Base-by-base conservation (phyloP, 2,329 filamentous ascomycete species). In the Stagonosporopsis cucurbitacearum region DNA sequence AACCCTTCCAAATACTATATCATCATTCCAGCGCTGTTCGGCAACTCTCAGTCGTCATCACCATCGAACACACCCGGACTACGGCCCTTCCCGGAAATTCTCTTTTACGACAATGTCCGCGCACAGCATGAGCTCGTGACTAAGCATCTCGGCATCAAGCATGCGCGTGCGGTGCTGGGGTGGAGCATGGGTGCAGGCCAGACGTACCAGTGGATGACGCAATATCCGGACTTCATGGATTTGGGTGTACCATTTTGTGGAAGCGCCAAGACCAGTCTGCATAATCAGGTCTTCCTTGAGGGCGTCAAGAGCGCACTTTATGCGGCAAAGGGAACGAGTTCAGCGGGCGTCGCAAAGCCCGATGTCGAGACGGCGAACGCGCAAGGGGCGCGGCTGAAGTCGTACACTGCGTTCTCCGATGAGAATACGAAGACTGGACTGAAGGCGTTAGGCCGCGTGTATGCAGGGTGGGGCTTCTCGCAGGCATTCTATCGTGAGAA, bases 401-500 rank as follows among this genome's bases (percentile, higher is more conserved):
- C 78, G 36, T 74, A 79, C 57, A 71, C 78, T 12, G 66, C 71
- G 0, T 88, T 86, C 82, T 81, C 77, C 2, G 73, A 76, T 0
- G 79, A 84, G 46, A 82, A 88, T 60, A 82, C 72, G 43, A 77
- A 79, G 15, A 76, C 79, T 19, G 87, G 85, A 0, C 69, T 94
- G 36, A 92, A 88, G 66, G 90, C 90, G 0, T 84, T 94, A 53
- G 89, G 84, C 0, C 81, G 89, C 40, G 90, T 87, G 0, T 95
- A 95, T 73, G 89, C 90, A 1, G 90, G 90, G 0, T 95, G 85
- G 90, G 90, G 91, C 0, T 90, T 94, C 66, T 89, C 86, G 47
- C 90, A 93, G 66, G 82, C 88, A 0, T 94, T 93, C 67, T 94
- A 94, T 66, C 82, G 90, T 1, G 80, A 91, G 62, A 87, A 82